Percentiles rank a stretch among this genome's conserved stretches.
phyloP scores from a whole-genome alignment of 139 green algal species.

The Coelastrella sp. region DNA sequence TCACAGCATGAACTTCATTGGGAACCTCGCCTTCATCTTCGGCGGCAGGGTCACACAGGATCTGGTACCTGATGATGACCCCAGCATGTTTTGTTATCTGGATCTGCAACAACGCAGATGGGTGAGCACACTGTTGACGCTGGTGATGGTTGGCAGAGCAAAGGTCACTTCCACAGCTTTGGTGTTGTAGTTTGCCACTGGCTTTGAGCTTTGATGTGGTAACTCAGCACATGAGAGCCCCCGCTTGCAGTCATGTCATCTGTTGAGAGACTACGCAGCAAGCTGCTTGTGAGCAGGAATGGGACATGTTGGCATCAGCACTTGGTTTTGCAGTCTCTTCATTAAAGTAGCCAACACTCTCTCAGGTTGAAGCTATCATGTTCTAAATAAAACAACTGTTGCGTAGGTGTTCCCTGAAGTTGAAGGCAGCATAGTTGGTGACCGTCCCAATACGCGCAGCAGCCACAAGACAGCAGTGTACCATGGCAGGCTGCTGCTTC shows the following conservation, averaged over 20 bases:
- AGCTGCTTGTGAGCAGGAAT: too few relatives aligned
- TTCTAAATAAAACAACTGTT: not conserved
- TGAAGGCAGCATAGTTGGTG: not conserved
- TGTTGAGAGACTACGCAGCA: too few relatives aligned
- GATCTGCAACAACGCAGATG: not conserved
- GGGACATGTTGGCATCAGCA: too few relatives aligned
- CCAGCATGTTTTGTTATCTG: slow-evolving; percentile 1
- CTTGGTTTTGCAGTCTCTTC: too few relatives aligned
- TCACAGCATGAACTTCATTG: slow-evolving; percentile 39
- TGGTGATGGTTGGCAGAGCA: too few relatives aligned
- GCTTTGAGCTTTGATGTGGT: too few relatives aligned
- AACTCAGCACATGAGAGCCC: too few relatives aligned
- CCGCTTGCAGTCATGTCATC: too few relatives aligned
- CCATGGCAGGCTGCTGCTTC: slow-evolving; percentile 1
- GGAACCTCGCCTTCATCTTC: slow-evolving; percentile 17
- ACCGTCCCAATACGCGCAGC: not conserved
- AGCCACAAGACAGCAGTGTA: slow-evolving; percentile 1
- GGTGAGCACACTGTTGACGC: not conserved
- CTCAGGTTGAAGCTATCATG: too few relatives aligned
- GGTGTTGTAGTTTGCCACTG: too few relatives aligned
- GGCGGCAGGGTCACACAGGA: not conserved
- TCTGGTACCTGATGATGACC: slow-evolving; percentile 6
- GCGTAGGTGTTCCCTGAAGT: not conserved
- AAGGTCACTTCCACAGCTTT: too few relatives aligned
- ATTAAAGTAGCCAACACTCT: too few relatives aligned